Evolutionary conservation across 1,284 basidiomycete species (phyloP).

Genomic region (Boletus mariae): DNA sequence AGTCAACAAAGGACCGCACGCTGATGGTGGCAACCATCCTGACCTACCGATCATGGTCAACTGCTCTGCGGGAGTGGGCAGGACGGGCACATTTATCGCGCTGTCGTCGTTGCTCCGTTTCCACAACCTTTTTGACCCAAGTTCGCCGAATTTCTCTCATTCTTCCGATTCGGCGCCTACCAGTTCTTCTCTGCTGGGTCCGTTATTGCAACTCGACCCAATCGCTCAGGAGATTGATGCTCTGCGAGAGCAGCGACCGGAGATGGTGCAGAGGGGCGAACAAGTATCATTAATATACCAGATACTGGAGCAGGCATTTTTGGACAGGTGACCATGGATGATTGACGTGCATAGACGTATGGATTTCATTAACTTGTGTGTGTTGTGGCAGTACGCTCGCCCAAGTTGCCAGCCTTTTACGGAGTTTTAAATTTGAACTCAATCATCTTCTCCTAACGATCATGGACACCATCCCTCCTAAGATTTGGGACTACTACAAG

Average conservation of each 20-base stretch:
- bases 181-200: constrained; percentile 51
- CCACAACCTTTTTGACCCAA: constrained; percentile 43
- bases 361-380: neutral
- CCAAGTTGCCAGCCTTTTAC: too few relatives aligned
- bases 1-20: constrained; percentile 47
- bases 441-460: too few relatives aligned
- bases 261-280: constrained; percentile 75
- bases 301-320: constrained; percentile 44
- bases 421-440: too few relatives aligned
- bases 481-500: too few relatives aligned
- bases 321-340: constrained; percentile 5
- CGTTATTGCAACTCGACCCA: constrained; percentile 52
- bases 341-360: neutral
- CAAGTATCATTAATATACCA: constrained; percentile 70
- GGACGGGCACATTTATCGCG: constrained; percentile 86
- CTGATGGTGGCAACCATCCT: constrained; percentile 33
- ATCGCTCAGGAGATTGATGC: constrained; percentile 72
- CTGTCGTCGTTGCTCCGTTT: constrained; percentile 68
- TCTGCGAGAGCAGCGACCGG: constrained; percentile 73
- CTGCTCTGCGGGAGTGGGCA: constrained; percentile 87
- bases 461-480: too few relatives aligned
- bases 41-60: constrained; percentile 79
- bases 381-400: too few relatives aligned
- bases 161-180: constrained; percentile 23
- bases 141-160: constrained; percentile 21